Percentiles rank a stretch among this genome's conserved stretches.
These are phyloP conservation scores for Clitoria ternatea DNA, from an alignment of 306 rosid species.

Conservation along the genomic window DNA sequence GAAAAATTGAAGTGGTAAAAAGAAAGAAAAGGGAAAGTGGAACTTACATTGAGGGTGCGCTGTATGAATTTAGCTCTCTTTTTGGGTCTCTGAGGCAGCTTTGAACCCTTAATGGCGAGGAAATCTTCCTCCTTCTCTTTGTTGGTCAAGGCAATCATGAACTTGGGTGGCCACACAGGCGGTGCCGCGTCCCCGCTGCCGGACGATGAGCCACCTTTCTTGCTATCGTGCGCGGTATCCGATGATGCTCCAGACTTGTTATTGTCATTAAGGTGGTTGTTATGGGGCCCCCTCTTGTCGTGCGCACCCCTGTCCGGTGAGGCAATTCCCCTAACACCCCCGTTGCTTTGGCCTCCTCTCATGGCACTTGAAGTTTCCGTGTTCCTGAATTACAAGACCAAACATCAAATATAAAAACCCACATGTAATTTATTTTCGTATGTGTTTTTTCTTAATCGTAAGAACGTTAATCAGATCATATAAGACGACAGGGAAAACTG, in stretches of 20 bases:
- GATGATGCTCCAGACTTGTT: constrained; percentile 75
- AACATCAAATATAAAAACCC: not conserved
- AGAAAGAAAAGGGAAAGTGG: not conserved
- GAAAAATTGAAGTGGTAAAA: not conserved
- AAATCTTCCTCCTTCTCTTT: constrained; percentile 97
- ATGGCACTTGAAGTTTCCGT: constrained; percentile 66
- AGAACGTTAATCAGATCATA: constrained; percentile 13
- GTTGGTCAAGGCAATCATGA: constrained; percentile 87
- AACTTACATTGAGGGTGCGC: constrained; percentile 93
- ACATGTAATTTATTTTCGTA: constrained; percentile 10
- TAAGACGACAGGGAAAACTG: not conserved
- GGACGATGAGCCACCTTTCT: constrained; percentile 85
- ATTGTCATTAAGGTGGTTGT: constrained; percentile 34
- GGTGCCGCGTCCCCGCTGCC: constrained; percentile 75
- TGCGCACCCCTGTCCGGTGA: constrained; percentile 90
- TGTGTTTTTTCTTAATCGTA: constrained; percentile 17
- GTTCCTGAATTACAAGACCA: constrained; percentile 51
- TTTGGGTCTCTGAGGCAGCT: constrained; percentile 90
- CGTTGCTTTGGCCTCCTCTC: constrained; percentile 92
- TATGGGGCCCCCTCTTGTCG: constrained; percentile 65
- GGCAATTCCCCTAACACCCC: constrained; percentile 65
- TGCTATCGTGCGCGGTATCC: constrained; percentile 92
- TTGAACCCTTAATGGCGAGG: constrained; percentile 85
- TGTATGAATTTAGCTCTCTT: constrained; percentile 86
- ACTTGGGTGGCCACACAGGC: constrained; percentile 87